Percentiles rank a stretch among this genome's conserved stretches.
Evolutionary conservation across 2,329 filamentous ascomycete genomes (phyloP).

Genomic region (Stemphylium vesicarium): DNA sequence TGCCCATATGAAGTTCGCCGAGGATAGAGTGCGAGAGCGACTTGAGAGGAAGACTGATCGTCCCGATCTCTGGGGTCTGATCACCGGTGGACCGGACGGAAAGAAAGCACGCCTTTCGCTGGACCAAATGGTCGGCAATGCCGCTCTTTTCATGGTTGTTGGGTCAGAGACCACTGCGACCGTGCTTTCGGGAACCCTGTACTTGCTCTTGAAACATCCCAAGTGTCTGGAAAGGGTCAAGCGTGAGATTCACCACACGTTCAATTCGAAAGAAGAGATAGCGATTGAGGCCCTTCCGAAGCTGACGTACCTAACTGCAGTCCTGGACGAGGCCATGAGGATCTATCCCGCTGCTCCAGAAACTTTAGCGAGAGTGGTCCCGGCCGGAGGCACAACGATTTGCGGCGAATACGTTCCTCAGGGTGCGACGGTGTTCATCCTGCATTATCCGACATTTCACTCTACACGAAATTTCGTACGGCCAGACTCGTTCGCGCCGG

Average conservation of each 20-base stretch:
- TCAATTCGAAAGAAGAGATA: slow-evolving; percentile 7
- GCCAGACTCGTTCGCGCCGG: slow-evolving; percentile 1
- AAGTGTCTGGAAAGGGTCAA: background rate
- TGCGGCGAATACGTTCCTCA: slow-evolving; percentile 1
- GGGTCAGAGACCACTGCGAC: slow-evolving; percentile 10
- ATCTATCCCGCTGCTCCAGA: slow-evolving; percentile 10
- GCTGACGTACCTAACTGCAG: slow-evolving; percentile 7
- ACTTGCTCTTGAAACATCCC: background rate
- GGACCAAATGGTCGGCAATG: slow-evolving; percentile 8
- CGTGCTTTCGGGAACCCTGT: slow-evolving; percentile 1
- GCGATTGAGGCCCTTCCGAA: slow-evolving; percentile 4
- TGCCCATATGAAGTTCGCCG: slow-evolving; percentile 8
- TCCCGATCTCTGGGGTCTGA: slow-evolving; percentile 8
- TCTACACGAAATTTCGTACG: slow-evolving; percentile 4
- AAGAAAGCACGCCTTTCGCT: slow-evolving; percentile 7
- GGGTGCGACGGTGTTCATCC: slow-evolving; percentile 2
- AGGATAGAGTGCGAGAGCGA: slow-evolving; percentile 6
- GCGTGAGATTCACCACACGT: slow-evolving; percentile 1
- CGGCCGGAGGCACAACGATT: slow-evolving; percentile 2
- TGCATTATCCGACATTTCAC: slow-evolving; percentile 5
- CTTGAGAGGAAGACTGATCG: slow-evolving; percentile 1
- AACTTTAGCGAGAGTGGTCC: slow-evolving; percentile 8
- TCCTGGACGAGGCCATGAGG: slow-evolving; percentile 9
- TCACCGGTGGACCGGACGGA: background rate
- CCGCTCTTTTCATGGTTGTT: slow-evolving; percentile 7